Conservation (phyloP, 1,284 basidiomycete species). For the Macrocybe sp. region DNA sequence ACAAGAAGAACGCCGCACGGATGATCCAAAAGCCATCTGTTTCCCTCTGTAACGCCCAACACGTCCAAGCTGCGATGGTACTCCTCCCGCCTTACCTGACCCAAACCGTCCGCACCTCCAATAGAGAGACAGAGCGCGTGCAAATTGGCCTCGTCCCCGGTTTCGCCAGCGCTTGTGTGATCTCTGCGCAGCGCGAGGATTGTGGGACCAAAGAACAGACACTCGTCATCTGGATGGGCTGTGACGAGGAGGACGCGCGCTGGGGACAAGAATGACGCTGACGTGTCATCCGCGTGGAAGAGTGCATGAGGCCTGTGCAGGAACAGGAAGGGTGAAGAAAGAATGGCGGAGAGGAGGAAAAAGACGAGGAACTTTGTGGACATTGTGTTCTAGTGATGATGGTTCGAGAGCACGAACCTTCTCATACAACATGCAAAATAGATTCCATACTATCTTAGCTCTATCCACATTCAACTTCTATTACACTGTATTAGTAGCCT, state of each 20-base stretch:
- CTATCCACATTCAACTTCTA: too few relatives aligned
- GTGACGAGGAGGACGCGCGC: constrained; percentile 61
- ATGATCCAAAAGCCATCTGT: constrained; percentile 65
- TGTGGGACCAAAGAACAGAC: constrained; percentile 88
- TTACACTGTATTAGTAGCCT: too few relatives aligned
- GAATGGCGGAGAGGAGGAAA: constrained; percentile 24
- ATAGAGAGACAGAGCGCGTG: constrained; percentile 59
- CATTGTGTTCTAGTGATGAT: constrained; percentile 12
- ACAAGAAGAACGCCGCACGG: constrained; percentile 46
- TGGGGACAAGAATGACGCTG: constrained; percentile 7
- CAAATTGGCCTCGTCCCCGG: constrained; percentile 16
- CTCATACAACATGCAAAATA: too few relatives aligned
- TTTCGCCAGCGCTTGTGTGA: constrained; percentile 3
- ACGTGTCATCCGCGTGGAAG: neutral
- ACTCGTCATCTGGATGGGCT: constrained; percentile 91
- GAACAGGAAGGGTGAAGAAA: constrained; percentile 24
- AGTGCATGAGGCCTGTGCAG: constrained; percentile 5
- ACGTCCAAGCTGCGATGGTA: constrained; percentile 63
- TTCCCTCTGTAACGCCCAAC: constrained; percentile 58
- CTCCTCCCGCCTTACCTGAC: constrained; percentile 59
- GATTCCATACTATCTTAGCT: too few relatives aligned
- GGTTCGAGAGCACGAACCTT: too few relatives aligned
- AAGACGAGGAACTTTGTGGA: constrained; percentile 14
- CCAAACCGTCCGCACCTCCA: constrained; percentile 82
- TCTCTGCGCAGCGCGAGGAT: constrained; percentile 46